A percentile compares a stretch with the other conserved stretches of the same genome.
Conservation (phyloP, 257 asterid genomes). For the Scutellaria galericulata region DNA sequence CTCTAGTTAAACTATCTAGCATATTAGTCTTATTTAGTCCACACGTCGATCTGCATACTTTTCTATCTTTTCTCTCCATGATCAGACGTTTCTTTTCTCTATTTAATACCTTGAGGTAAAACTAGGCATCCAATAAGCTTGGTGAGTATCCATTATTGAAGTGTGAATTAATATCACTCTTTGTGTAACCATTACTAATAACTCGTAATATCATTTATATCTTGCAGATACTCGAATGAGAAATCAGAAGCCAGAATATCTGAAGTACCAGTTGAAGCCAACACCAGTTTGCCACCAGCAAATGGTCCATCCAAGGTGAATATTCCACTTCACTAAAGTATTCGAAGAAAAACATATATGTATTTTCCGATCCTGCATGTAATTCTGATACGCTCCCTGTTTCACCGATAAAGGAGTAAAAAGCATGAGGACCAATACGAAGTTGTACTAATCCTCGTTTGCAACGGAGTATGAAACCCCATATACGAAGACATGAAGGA, state of each 20-base stretch:
- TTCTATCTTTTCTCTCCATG: too few species aligned
- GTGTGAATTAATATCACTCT: not conserved
- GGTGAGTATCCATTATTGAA: too few species aligned
- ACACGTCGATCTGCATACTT: too few species aligned
- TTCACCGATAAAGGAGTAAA: conserved; percentile 39
- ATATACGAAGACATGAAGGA: conserved; percentile 13
- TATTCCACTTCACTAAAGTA: not conserved
- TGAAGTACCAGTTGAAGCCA: conserved; percentile 59
- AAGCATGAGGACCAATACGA: not conserved
- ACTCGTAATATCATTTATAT: not conserved
- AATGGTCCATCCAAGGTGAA: conserved; percentile 53
- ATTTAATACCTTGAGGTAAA: too few species aligned
- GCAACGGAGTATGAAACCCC: conserved; percentile 21
- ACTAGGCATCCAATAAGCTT: too few species aligned
- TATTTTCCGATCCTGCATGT: not conserved
- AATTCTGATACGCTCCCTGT: conserved; percentile 13
- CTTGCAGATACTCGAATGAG: conserved; percentile 73
- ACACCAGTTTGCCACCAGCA: conserved; percentile 42
- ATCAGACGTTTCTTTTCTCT: too few species aligned
- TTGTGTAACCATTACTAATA: not conserved
- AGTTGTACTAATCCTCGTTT: not conserved
- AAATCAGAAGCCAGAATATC: conserved; percentile 81
- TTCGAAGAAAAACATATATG: not conserved
- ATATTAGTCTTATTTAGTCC: too few species aligned
- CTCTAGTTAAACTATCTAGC: not conserved